phyloP scores from a whole-genome alignment of 331 rosid genomes.

The Telfairia occidentalis region DNA sequence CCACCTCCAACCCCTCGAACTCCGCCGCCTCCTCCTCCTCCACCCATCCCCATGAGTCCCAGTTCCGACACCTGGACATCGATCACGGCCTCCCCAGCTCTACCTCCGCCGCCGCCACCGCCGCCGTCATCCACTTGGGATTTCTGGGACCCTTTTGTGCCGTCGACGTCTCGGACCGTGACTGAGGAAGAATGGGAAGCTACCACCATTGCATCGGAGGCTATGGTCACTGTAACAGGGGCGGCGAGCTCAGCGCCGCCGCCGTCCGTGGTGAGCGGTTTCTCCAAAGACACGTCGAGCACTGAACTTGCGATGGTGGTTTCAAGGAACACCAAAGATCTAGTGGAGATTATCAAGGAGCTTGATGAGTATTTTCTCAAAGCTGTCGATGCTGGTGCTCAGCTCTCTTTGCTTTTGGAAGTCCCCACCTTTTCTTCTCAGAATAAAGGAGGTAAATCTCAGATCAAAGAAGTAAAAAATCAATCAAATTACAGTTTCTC shows the following conservation, averaged over 20 bases:
- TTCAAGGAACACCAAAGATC: conserved; percentile 64
- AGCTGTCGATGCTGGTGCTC: conserved; percentile 80
- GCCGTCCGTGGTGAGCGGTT: conserved; percentile 47
- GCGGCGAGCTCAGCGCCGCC: conserved; percentile 46
- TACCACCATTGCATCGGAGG: conserved; percentile 46
- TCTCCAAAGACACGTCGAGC: conserved; percentile 47
- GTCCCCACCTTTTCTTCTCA: conserved; percentile 60
- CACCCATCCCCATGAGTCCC: conserved; percentile 55
- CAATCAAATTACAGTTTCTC: neutral
- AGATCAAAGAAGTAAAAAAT: neutral
- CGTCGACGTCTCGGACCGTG: conserved; percentile 40
- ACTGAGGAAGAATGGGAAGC: conserved; percentile 87
- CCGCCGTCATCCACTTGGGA: conserved; percentile 79
- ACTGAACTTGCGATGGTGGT: conserved; percentile 79
- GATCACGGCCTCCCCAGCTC: conserved; percentile 51
- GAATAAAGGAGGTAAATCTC: conserved; percentile 46
- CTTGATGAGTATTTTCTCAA: conserved; percentile 82
- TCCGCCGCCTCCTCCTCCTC: conserved; percentile 45
- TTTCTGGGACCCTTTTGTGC: conserved; percentile 96
- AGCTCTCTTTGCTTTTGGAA: conserved; percentile 57
- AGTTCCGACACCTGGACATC: conserved; percentile 81
- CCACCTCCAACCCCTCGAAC: conserved; percentile 18
- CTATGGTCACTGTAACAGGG: conserved; percentile 31
- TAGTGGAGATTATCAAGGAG: conserved; percentile 73
- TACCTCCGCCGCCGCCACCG: conserved; percentile 38